These are phyloP conservation scores for Ogataea pignaliae DNA, from an alignment of 805 yeast genomes.

Conservation along the genomic window DNA sequence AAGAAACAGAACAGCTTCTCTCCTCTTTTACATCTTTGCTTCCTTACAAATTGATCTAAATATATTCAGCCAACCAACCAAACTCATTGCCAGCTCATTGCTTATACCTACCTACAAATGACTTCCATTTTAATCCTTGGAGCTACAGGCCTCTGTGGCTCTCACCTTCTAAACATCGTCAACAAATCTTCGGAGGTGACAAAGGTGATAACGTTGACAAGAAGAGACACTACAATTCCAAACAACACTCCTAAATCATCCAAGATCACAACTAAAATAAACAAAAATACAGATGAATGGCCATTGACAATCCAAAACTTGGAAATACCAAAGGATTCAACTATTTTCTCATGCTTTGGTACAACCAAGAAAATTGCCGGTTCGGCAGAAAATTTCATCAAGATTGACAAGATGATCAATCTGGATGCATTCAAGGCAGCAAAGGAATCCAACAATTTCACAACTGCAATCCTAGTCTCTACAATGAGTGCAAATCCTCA, in stretches of 20 bases:
- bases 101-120: background rate
- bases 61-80: no score
- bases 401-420: slow-evolving; percentile 74
- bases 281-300: slow-evolving; percentile 51
- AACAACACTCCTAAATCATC: slow-evolving; percentile 8
- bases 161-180: slow-evolving; percentile 45
- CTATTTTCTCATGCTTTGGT: slow-evolving; percentile 64
- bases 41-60: no score
- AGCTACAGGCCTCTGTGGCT: slow-evolving; percentile 77
- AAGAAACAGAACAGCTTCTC: no score
- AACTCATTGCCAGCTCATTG: no score
- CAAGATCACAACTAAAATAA: slow-evolving; percentile 34
- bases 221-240: slow-evolving; percentile 38
- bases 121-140: slow-evolving; percentile 46
- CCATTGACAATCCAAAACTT: slow-evolving; percentile 29
- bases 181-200: slow-evolving; percentile 32
- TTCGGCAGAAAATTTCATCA: slow-evolving; percentile 59
- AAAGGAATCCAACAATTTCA: slow-evolving; percentile 54
- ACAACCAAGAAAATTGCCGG: slow-evolving; percentile 76
- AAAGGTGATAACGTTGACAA: slow-evolving; percentile 45
- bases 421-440: slow-evolving; percentile 69
- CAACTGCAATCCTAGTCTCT: slow-evolving; percentile 64
- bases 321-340: slow-evolving; percentile 32
- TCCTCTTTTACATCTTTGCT: no score
- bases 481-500: slow-evolving; percentile 55